Base-by-base conservation (phyloP, 768 basidiomycete genomes). In the Xerocomellus dryophilus region DNA sequence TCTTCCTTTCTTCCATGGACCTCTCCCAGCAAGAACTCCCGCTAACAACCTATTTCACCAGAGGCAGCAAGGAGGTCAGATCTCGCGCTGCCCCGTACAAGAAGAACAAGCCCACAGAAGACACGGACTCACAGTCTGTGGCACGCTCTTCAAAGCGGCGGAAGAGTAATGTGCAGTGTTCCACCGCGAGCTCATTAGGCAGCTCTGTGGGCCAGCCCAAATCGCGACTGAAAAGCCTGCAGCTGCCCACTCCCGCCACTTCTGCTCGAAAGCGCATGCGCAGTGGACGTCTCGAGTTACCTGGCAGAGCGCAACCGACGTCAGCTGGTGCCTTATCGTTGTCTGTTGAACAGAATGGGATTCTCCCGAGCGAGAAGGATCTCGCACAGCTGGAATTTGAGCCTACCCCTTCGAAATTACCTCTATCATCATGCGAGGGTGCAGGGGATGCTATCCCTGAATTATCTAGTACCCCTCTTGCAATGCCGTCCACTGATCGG, bases 21-120 rank as follows among this genome's bases (percentile, higher is more conserved):
- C 50, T 70, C 20, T 71, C 71, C 14, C 66, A 67, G 34, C 63
- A 72, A 39, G 69, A 70, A 49, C 71, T 70, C 20, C 69, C 69
- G 0, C 21, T 70, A 5, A 72, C 71, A 8, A 12, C 58, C n/a
- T 51, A 71, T 51, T 70, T 72, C 45, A 7, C 53, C 8, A 66
- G 43, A 10, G 50, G 31, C 9, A 49, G n/a, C 12, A 65, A 58
- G 41, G 53, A 58, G n/a, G 8, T 52, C 8, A 58, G 34, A 23
- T n/a, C 56, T 32, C 51, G 32, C 38, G 11, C 29, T 29, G 17
- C 12, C 4, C 7, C 32, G 5, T 15, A 29, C 18, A 63, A 54
- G 36, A 62, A 53, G 46, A 44, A 39, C 2, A 52, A 52, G 5
- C 35, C 43, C 10, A 12, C 29, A 17, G 50, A 51, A 23, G 52